A percentile compares a stretch with the other conserved stretches of the same genome.
Conservation (phyloP, 768 basidiomycete genomes). For the Suillus variegatus region DNA sequence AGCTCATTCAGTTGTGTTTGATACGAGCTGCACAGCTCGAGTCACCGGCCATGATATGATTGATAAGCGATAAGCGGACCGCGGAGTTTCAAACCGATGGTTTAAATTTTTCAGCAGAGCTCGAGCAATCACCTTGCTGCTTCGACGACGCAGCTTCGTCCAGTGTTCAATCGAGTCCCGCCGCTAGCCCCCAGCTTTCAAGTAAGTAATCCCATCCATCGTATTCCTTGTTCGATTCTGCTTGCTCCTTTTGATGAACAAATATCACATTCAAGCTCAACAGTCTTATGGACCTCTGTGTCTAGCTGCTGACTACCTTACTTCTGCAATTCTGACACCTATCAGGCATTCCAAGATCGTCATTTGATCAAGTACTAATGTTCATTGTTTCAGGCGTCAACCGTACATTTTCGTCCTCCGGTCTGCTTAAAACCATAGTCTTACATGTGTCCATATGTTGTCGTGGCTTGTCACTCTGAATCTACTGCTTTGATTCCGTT, state of each 20-base stretch:
- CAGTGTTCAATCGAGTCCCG: background rate
- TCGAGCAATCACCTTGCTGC: background rate
- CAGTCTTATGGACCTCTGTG: constrained; percentile 42
- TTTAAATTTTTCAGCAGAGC: background rate
- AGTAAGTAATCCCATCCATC: background rate
- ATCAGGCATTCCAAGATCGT: background rate
- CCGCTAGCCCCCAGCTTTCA: too few species aligned
- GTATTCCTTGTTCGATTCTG: background rate
- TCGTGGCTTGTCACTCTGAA: background rate
- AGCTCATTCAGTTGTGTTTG: too few species aligned
- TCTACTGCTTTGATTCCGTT: background rate
- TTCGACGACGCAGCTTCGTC: too few species aligned
- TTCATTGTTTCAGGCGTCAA: constrained; percentile 4
- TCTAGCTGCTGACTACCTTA: constrained; percentile 42
- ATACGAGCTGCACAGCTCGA: too few species aligned
- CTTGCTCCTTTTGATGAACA: constrained; percentile 35
- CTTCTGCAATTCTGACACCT: constrained; percentile 47
- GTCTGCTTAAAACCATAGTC: too few species aligned
- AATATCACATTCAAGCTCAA: constrained; percentile 50
- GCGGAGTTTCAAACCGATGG: background rate
- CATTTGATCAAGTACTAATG: background rate
- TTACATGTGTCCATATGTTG: background rate
- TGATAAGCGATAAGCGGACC: background rate
- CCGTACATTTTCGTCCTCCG: background rate
- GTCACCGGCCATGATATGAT: too few species aligned